A percentile compares a stretch with the other conserved stretches of the same genome.
Evolutionary conservation across 2,329 filamentous ascomycete species (phyloP).

Genomic region (Zarea fungicola): DNA sequence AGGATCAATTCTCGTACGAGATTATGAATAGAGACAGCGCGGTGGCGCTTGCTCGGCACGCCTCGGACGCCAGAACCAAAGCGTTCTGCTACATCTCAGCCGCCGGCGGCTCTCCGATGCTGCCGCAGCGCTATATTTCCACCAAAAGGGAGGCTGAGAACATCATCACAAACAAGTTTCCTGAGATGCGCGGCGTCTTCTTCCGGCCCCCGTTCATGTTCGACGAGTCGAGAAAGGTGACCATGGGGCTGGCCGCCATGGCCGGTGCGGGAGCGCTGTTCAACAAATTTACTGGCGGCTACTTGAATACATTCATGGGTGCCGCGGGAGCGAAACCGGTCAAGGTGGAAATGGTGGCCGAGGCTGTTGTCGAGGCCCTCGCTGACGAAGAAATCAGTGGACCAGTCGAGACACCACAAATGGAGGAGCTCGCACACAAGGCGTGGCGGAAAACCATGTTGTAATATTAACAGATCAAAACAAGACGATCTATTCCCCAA

Average conservation of each 20-base stretch:
- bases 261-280: constrained; percentile 70
- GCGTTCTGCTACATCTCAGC: constrained; percentile 88
- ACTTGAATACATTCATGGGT: constrained; percentile 72
- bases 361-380: constrained; percentile 84
- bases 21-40: constrained; percentile 93
- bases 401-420: constrained; percentile 69
- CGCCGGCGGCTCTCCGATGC: constrained; percentile 74
- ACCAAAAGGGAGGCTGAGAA: constrained; percentile 90
- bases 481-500: not conserved
- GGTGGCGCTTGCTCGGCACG: constrained; percentile 74
- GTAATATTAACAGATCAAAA: constrained; percentile 35
- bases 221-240: constrained; percentile 74
- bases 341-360: constrained; percentile 79
- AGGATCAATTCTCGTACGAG: constrained; percentile 86
- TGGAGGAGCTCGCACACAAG: constrained; percentile 74
- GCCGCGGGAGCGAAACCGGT: constrained; percentile 80
- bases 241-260: constrained; percentile 75
- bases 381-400: constrained; percentile 68
- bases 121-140: constrained; percentile 79
- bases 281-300: constrained; percentile 71
- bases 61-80: constrained; percentile 56
- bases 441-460: constrained; percentile 91
- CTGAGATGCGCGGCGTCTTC: constrained; percentile 73
- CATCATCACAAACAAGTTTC: constrained; percentile 67
- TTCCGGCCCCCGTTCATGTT: constrained; percentile 85